These are phyloP conservation scores for Phaffia australis DNA, from an alignment of 768 basidiomycete species.

Conservation along the genomic window DNA sequence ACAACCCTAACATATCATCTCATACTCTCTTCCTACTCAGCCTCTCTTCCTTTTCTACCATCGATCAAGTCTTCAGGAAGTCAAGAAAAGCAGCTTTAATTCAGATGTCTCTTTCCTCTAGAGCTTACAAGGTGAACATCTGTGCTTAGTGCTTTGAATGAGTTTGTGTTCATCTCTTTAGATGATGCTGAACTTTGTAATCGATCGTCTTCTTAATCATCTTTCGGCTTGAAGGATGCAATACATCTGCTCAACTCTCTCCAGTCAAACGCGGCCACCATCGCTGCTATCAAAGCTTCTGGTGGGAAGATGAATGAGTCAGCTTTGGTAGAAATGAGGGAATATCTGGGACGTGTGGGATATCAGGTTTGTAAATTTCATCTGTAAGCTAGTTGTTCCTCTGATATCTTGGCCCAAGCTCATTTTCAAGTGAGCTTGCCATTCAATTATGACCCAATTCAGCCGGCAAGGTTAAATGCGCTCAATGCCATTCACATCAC, in stretches of 20 bases:
- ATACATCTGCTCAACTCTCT: conserved; percentile 41
- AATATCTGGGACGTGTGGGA: conserved; percentile 76
- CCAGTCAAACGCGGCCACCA: conserved; percentile 85
- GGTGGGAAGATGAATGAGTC: conserved; percentile 51
- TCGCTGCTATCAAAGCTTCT: conserved; percentile 69
- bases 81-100: no score
- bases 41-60: no score
- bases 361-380: conserved; percentile 54
- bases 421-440: not conserved
- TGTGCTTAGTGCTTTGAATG: no score
- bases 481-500: conserved; percentile 94
- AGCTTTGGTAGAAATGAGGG: conserved; percentile 78
- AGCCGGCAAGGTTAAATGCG: conserved; percentile 72
- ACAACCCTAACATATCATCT: no score
- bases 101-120: no score
- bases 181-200: not conserved
- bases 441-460: conserved; percentile 26
- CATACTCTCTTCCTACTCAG: no score
- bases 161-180: no score
- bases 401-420: not conserved
- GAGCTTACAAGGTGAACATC: no score
- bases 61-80: no score
- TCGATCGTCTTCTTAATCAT: not conserved
- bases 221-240: conserved; percentile 32
- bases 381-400: not conserved